These are phyloP conservation scores for Melanomma pulvis-pyrius DNA, from an alignment of 495 filamentous ascomycete genomes.

Conservation along the genomic window DNA sequence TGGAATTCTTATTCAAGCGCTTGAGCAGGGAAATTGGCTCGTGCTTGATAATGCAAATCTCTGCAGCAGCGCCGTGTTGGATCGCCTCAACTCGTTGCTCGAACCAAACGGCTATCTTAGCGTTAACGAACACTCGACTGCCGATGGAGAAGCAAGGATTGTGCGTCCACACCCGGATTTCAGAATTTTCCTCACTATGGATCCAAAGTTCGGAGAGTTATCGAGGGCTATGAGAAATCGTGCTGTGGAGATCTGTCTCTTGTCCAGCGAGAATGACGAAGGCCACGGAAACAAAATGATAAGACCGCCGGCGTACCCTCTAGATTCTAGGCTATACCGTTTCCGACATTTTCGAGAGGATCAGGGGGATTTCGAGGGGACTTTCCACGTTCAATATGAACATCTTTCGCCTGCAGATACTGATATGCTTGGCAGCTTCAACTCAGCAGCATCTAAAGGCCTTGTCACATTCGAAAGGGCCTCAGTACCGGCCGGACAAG, in stretches of 20 bases:
- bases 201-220: conserved; percentile 89
- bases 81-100: conserved; percentile 90
- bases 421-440: conserved; percentile 50
- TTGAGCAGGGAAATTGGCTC: conserved; percentile 87
- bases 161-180: conserved; percentile 85
- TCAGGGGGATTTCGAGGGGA: conserved; percentile 33
- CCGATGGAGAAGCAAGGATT: conserved; percentile 77
- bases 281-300: neutral
- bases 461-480: conserved; percentile 4
- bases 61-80: conserved; percentile 91
- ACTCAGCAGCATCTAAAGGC: conserved; percentile 34
- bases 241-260: conserved; percentile 84
- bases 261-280: neutral
- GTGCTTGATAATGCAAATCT: conserved; percentile 96
- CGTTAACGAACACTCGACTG: conserved; percentile 86
- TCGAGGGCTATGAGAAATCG: conserved; percentile 97
- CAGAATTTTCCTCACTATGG: conserved; percentile 91
- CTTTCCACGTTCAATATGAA: conserved; percentile 53
- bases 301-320: conserved; percentile 14
- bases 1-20: conserved; percentile 82
- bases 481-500: neutral
- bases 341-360: conserved; percentile 47
- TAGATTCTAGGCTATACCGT: conserved; percentile 57
- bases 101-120: conserved; percentile 86
- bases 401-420: conserved; percentile 59